Conservation (phyloP, 768 basidiomycete genomes). For the Vishniacozyma victoriae region DNA sequence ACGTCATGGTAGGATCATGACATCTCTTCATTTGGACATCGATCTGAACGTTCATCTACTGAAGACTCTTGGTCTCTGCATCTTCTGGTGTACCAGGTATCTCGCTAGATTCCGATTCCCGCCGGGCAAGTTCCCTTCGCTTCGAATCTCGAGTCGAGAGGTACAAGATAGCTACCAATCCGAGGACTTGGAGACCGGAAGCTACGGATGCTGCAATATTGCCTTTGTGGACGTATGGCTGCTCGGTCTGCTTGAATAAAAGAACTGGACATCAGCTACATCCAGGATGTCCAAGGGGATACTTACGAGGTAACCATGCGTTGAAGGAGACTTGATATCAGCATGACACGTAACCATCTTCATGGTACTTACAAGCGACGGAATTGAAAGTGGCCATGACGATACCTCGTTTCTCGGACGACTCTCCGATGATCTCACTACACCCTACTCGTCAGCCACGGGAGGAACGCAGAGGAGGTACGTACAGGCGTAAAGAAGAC, state of each 20-base stretch:
- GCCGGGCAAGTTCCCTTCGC: neutral
- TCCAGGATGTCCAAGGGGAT: neutral
- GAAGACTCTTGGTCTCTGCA: too few relatives aligned
- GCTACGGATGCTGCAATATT: conserved; percentile 19
- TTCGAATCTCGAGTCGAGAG: conserved; percentile 12
- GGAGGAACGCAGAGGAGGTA: neutral
- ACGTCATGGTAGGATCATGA: neutral
- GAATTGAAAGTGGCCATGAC: conserved; percentile 23
- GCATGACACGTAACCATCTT: neutral
- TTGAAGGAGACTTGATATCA: conserved; percentile 12
- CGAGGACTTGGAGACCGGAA: conserved; percentile 2
- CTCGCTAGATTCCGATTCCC: neutral
- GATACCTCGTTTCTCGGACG: conserved; percentile 17
- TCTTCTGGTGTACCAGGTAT: too few relatives aligned
- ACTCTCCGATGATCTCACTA: conserved; percentile 12
- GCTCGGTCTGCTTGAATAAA: conserved; percentile 18
- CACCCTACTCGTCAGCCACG: conserved; percentile 5
- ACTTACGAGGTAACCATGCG: conserved; percentile 18
- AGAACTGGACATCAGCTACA: conserved; percentile 2
- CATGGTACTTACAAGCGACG: conserved; percentile 9
- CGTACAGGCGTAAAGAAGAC: conserved; percentile 15
- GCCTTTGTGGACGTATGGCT: conserved; percentile 14
- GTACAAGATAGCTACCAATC: conserved; percentile 4
- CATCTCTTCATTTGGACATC: too few relatives aligned
- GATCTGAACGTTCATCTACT: too few relatives aligned